Conservation (phyloP, 805 yeast genomes). For the Kurtzmaniella fragi region DNA sequence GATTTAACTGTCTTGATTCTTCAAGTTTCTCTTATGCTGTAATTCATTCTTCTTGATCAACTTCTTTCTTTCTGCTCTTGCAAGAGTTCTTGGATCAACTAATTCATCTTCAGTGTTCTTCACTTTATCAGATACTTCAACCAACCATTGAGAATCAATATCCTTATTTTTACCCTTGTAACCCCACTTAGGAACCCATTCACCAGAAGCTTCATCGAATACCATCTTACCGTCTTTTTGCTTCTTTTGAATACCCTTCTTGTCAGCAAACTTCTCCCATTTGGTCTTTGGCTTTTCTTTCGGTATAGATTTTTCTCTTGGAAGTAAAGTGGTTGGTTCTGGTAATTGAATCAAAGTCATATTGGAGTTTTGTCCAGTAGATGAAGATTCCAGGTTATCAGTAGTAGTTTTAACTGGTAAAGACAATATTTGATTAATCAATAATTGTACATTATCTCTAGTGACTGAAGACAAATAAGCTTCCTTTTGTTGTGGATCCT, state of each 20-base stretch:
- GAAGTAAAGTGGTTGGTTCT: conserved; percentile 72
- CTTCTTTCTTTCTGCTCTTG: conserved; percentile 77
- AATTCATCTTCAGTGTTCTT: conserved; percentile 51
- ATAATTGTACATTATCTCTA: conserved; percentile 88
- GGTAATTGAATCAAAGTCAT: conserved; percentile 85
- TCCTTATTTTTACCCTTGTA: conserved; percentile 89
- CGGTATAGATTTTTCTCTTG: conserved; percentile 95
- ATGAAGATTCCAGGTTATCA: conserved; percentile 52
- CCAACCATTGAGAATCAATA: conserved; percentile 89
- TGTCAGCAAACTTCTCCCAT: conserved; percentile 96
- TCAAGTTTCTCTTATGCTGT: conserved; percentile 79
- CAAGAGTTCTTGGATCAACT: conserved; percentile 81
- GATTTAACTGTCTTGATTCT: conserved; percentile 18
- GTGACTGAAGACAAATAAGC: conserved; percentile 58
- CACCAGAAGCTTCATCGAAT: conserved; percentile 81
- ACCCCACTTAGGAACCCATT: conserved; percentile 99
- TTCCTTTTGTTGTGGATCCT: conserved; percentile 55
- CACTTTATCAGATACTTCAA: conserved; percentile 80
- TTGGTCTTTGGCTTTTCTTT: conserved; percentile 87
- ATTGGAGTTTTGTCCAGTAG: conserved; percentile 62
- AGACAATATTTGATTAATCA: conserved; percentile 85
- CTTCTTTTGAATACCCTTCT: conserved; percentile 90
- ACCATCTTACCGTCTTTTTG: conserved; percentile 86
- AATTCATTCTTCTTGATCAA: conserved; percentile 77
- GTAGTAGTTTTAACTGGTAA: conserved; percentile 87